Percentiles rank a stretch among this genome's conserved stretches.
These are phyloP conservation scores for Monilinia aucupariae DNA, from an alignment of 2,329 filamentous ascomycete species.

Conservation along the genomic window DNA sequence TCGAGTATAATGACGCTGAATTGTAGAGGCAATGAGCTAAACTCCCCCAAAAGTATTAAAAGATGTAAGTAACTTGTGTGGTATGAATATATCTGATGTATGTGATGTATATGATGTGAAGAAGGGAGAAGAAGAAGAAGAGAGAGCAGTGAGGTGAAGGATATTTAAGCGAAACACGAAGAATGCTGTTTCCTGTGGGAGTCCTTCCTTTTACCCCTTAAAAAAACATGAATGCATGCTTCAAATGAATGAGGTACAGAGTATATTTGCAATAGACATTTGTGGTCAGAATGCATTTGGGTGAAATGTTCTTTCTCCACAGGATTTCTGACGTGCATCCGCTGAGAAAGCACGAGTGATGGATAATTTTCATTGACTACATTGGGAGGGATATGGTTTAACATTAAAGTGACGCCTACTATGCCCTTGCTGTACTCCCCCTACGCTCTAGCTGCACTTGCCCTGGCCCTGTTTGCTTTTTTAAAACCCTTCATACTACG, in stretches of 20 bases:
- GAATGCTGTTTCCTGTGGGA: not conserved
- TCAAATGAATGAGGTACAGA: too few relatives aligned
- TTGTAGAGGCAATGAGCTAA: not conserved
- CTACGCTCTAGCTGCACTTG: not conserved
- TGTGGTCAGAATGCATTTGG: not conserved
- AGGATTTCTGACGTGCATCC: not conserved
- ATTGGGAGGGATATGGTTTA: not conserved
- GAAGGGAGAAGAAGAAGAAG: not conserved
- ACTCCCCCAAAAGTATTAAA: not conserved
- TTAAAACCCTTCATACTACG: slow-evolving; percentile 63
- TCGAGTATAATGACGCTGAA: not conserved
- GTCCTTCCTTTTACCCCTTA: too few relatives aligned
- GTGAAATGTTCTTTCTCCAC: not conserved
- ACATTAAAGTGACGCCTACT: not conserved
- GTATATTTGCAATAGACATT: not conserved
- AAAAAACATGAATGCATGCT: too few relatives aligned
- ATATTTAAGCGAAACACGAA: not conserved
- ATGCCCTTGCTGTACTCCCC: not conserved
- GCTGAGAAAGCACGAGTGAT: not conserved
- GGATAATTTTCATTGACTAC: not conserved
- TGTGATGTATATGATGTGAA: not conserved
- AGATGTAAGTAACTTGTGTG: not conserved
- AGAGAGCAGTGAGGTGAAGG: too few relatives aligned
- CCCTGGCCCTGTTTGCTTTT: slow-evolving; percentile 38
- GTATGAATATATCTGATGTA: not conserved